Base-by-base conservation (phyloP, 108 stramenopile genomes). In the Epipyxis sp. region DNA sequence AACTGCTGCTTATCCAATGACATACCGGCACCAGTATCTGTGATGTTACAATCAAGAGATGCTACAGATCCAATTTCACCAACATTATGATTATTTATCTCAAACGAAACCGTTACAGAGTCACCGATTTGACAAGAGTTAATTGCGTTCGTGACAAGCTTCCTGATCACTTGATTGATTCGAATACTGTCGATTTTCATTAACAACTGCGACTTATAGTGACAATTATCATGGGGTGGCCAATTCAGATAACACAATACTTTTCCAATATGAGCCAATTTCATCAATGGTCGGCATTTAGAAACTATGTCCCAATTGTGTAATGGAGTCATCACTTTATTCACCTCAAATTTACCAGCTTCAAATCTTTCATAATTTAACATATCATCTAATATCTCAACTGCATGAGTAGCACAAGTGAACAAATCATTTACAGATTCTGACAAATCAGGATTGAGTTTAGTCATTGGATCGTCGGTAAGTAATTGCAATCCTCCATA, bases 21-120 rank as follows among this genome's bases (percentile, higher is more conserved):
- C 65, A 91, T 72, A 59, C 91, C 91, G 27, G 81, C 88, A 1
- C 91, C 91, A 29, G 46, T 76, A 62, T 91, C 91, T 25, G 34
- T 69, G 0, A 91, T 57, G 20, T 20, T 20, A 20, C 16, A 57
- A 57, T 20, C 16, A 16, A 25, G 25, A 16, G 25, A 20, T 57
- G 16, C 20, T 16, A 57, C 25, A 25, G 16, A 16, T 20, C 20
- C 54, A 25, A 25, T 20, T 57, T 57, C 54, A 57, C 16, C 16
- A 25, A 37, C 61, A 65, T 3, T 32, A 25, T 10, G 25, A 65
- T 29, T 16, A 6, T 32, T 37, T 16, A 57, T 37, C 34, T 6
- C 34, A 65, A 16, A 16, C 34, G 3, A 32, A 10, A 74, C 71
- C 34, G 13, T 6, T 27, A 74, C 46, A 27, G 6, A 3, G 3